These are phyloP conservation scores for Mycena crocata DNA, from an alignment of 768 basidiomycete species.

Conservation along the genomic window DNA sequence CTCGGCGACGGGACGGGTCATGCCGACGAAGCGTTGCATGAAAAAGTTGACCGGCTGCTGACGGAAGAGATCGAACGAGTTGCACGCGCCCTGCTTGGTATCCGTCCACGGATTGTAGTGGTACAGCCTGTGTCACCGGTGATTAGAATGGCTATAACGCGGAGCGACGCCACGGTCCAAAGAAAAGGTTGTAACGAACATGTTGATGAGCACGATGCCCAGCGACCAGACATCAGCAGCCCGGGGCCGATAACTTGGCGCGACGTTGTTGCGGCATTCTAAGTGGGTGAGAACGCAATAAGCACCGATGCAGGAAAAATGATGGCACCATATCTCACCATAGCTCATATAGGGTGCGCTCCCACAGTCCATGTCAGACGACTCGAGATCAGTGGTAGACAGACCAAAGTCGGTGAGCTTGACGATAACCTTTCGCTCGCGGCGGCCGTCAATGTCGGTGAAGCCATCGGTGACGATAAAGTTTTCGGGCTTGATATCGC, in stretches of 20 bases:
- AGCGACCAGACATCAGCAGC: constrained; percentile 99
- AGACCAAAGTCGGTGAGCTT: constrained; percentile 98
- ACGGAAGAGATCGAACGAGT: constrained; percentile 86
- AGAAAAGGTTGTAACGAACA: constrained; percentile 63
- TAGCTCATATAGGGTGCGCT: constrained; percentile 99
- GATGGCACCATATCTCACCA: constrained; percentile 61
- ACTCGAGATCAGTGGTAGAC: constrained; percentile 88
- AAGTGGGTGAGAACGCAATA: constrained; percentile 35
- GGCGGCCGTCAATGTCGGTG: constrained; percentile 63
- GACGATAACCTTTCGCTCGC: constrained; percentile 91
- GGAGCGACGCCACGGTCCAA: constrained; percentile 1
- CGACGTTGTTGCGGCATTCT: constrained; percentile 99
- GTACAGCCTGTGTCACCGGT: constrained; percentile 75
- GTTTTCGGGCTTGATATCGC: constrained; percentile 99
- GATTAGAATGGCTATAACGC: constrained; percentile 18
- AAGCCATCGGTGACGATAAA: constrained; percentile 93
- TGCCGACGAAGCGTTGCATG: constrained; percentile 89
- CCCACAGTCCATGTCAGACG: constrained; percentile 97
- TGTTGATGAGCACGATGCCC: constrained; percentile 98
- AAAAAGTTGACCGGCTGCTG: constrained; percentile 87
- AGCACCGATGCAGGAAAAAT: constrained; percentile 17
- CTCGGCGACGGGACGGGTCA: constrained; percentile 87
- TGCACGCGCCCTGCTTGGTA: constrained; percentile 82
- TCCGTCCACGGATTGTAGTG: constrained; percentile 99
- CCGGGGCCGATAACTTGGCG: constrained; percentile 92